Conservation (phyloP, 2,329 filamentous ascomycete species). For the Ascocoryne sarcoides region DNA sequence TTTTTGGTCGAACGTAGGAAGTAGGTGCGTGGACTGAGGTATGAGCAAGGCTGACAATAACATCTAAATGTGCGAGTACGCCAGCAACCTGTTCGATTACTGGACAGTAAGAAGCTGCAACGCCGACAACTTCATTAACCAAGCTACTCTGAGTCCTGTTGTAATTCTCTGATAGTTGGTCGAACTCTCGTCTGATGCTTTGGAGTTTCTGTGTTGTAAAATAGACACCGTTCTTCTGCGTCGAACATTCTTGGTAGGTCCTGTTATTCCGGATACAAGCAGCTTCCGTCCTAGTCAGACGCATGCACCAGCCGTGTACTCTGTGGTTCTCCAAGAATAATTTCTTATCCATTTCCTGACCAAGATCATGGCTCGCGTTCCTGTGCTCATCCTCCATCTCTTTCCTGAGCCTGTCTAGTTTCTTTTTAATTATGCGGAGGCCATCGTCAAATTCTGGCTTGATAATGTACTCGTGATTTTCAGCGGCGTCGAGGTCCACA, state of each 20-base stretch:
- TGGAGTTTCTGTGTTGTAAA: slow-evolving; percentile 85
- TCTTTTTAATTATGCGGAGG: slow-evolving; percentile 79
- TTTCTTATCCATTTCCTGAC: slow-evolving; percentile 95
- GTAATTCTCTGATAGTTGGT: slow-evolving; percentile 90
- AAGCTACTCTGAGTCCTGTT: slow-evolving; percentile 88
- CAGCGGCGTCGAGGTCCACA: slow-evolving; percentile 87
- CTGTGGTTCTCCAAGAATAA: slow-evolving; percentile 95
- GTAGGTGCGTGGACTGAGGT: slow-evolving; percentile 87
- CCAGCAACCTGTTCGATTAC: slow-evolving; percentile 83
- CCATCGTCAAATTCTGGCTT: slow-evolving; percentile 95
- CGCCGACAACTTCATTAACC: slow-evolving; percentile 84
- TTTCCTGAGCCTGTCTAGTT: slow-evolving; percentile 72
- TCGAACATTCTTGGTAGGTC: slow-evolving; percentile 88
- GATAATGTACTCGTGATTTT: slow-evolving; percentile 97
- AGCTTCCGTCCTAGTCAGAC: slow-evolving; percentile 83
- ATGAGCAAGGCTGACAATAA: slow-evolving; percentile 89
- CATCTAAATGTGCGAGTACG: slow-evolving; percentile 86
- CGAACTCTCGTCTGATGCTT: slow-evolving; percentile 76
- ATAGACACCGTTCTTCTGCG: slow-evolving; percentile 97
- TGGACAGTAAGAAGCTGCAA: slow-evolving; percentile 90
- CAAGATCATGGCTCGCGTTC: slow-evolving; percentile 68
- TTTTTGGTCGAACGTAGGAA: slow-evolving; percentile 82
- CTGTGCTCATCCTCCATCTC: slow-evolving; percentile 80
- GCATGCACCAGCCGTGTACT: slow-evolving; percentile 93
- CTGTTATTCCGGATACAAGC: slow-evolving; percentile 88